Base-by-base conservation (phyloP, 495 filamentous ascomycete genomes). In the Penicillium canariense region DNA sequence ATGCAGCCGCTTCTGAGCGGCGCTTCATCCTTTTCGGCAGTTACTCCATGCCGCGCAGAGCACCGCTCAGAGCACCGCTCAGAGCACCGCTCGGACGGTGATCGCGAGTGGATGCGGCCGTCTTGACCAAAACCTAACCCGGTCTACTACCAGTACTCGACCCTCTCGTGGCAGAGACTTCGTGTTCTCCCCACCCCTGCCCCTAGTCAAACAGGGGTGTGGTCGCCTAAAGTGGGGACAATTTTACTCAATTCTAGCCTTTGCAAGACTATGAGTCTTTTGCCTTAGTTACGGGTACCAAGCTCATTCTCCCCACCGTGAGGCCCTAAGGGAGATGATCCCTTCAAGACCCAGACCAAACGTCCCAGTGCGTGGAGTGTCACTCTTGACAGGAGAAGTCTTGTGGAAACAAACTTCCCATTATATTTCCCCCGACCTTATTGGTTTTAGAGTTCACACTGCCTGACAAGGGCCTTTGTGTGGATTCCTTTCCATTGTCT, bases 391-490 rank as follows among this genome's bases (percentile, higher is more conserved):
- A 35, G 27, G 48, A 30, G 34, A 48, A 22, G 28, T n/a, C 17
- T n/a, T 48, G 47, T 47, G 28, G 35, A 23, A 48, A 17, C 25
- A 15, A 20, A 10, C 7, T 25, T 30, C 26, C 11, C 23, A 40
- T 61, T 12, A 38, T 18, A 20, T 34, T 9, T 36, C 23, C 26
- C 48, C 44, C 49, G 39, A 25, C 32, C 39, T 39, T 59, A 58
- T 58, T 34, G 47, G 40, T 52, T 50, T 50, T 64, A 62, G 49
- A 62, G 61, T 65, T 67, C 50, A 38, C 34, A 40, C 34, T 44
- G 38, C 28, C 36, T 14, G 50, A 28, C 32, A 53, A 42, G 26
- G 38, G 40, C 53, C 35, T 54, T 11, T 20, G 20, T 28, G 38
- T 47, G 51, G 51, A 12, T 43, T 57, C 9, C 25, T 20, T 30